These are phyloP conservation scores for Fusarium torreyae DNA, from an alignment of 2,329 filamentous ascomycete species.

Conservation along the genomic window DNA sequence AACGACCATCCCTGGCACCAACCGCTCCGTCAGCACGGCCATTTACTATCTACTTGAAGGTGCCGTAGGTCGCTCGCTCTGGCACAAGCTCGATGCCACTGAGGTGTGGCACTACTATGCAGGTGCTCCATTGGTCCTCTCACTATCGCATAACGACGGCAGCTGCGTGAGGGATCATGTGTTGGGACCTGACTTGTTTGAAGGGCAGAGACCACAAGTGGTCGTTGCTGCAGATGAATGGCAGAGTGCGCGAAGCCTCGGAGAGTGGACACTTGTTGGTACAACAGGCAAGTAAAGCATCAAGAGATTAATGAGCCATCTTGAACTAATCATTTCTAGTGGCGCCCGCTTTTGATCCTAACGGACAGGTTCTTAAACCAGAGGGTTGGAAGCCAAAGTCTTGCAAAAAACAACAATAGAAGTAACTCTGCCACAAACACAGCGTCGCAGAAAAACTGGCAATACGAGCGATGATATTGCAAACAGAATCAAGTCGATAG, in stretches of 20 bases:
- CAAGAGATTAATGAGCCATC: fast-evolving
- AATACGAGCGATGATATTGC: not conserved
- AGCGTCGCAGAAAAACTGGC: not conserved
- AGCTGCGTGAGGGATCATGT: constrained; percentile 32
- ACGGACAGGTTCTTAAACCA: constrained; percentile 18
- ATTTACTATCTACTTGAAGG: constrained; percentile 69
- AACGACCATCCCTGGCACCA: constrained; percentile 38
- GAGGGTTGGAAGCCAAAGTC: constrained; percentile 32
- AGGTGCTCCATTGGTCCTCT: constrained; percentile 64
- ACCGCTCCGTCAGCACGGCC: constrained; percentile 62
- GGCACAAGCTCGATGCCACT: constrained; percentile 64
- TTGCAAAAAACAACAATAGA: constrained; percentile 5
- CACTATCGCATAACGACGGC: constrained; percentile 62
- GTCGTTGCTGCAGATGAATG: constrained; percentile 22
- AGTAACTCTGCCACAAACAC: not conserved
- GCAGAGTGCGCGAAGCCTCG: constrained; percentile 24
- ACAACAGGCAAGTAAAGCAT: constrained; percentile 19
- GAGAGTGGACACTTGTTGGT: constrained; percentile 37
- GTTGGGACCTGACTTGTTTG: constrained; percentile 14
- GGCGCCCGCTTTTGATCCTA: constrained; percentile 26
- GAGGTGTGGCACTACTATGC: constrained; percentile 70
- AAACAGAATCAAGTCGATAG: too few relatives aligned
- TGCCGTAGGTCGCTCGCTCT: constrained; percentile 59
- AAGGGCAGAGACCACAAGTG: constrained; percentile 29
- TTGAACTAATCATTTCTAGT: constrained; percentile 12